Evolutionary conservation across 805 yeast species (phyloP), one percentile per base, ranked within the genome.

Genomic region (Diddensiella caesifluorescens): DNA sequence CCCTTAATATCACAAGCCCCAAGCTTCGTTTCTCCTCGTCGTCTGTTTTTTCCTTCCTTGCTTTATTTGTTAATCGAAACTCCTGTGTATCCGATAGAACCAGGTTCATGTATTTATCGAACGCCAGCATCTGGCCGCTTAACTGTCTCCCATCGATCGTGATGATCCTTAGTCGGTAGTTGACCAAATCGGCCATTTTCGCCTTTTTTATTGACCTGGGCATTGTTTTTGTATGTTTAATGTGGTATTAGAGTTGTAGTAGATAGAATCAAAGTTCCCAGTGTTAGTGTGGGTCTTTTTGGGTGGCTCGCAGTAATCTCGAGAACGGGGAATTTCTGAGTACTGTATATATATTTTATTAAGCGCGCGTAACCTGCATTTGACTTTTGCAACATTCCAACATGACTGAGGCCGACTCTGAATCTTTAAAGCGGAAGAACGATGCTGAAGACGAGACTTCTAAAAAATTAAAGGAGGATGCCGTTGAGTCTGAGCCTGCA

Each of bases 21-120:
- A 92, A 64, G 4, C 77, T 66, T 44, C 97, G 69, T 54, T 80
- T 85, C 48, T 83, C 89, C 46, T 80, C 83, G 70, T 22, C 73
- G 58, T 64, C 32, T 7, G 52, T 19, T 16, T 34, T 23, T 21
- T 25, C 48, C 59, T 64, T 52, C 5, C 84, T 72, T 47, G 78
- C 78, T 52, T 78, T 80, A 3, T 95, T 79, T 7, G 80, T 63
- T 5, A 34, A 5, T 50, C 97, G 71, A 54, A 78, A 78, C 59
- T 90, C 98, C 54, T 85, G 88, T 31, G 92, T 76, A 49, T 89
- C 92, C 9, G 83, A 73, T 23, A 90, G 65, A 10, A 92, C 95
- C 13, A 90, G 59, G 61, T 90, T 90, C 81, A 89, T 80, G 59
- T 82, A 83, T 46, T 81, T 81, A 61, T 92, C 98, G 60, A 86